These are phyloP conservation scores for Hippophae gyantsensis DNA, from an alignment of 306 rosid species.

Conservation along the genomic window DNA sequence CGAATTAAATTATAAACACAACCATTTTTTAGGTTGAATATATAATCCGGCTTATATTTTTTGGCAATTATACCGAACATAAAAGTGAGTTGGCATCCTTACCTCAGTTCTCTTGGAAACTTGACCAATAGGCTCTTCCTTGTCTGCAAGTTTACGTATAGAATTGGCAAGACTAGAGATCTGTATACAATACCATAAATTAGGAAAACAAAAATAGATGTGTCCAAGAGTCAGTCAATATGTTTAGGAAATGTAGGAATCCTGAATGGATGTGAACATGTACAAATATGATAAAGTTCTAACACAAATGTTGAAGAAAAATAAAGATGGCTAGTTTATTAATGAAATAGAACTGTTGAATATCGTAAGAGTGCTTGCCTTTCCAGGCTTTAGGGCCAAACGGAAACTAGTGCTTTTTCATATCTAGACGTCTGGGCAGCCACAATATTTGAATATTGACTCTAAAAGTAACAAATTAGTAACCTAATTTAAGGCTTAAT, in stretches of 20 bases:
- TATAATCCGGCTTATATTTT: not conserved
- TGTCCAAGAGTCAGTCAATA: not conserved
- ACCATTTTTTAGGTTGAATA: not conserved
- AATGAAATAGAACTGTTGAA: not conserved
- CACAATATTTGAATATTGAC: conserved; percentile 27
- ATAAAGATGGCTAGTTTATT: not conserved
- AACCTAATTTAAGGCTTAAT: too few species aligned
- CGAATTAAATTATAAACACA: too few species aligned
- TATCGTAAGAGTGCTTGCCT: conserved; percentile 35
- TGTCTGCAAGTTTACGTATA: conserved; percentile 63
- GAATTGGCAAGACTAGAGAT: conserved; percentile 58
- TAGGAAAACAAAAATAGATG: conserved; percentile 3
- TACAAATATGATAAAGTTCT: not conserved
- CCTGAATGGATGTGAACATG: not conserved
- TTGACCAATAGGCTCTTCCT: conserved; percentile 79
- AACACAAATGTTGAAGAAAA: not conserved
- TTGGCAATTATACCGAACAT: not conserved
- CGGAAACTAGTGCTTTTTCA: conserved; percentile 66
- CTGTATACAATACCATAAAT: conserved; percentile 27
- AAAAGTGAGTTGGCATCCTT: conserved; percentile 12
- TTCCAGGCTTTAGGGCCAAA: conserved; percentile 61
- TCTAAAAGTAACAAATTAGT: too few species aligned
- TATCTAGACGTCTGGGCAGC: conserved; percentile 56
- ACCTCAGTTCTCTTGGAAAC: conserved; percentile 77
- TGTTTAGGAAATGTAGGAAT: not conserved